These are phyloP conservation scores for Orbilia brochopaga DNA, from an alignment of 2,329 filamentous ascomycete species.

Conservation along the genomic window DNA sequence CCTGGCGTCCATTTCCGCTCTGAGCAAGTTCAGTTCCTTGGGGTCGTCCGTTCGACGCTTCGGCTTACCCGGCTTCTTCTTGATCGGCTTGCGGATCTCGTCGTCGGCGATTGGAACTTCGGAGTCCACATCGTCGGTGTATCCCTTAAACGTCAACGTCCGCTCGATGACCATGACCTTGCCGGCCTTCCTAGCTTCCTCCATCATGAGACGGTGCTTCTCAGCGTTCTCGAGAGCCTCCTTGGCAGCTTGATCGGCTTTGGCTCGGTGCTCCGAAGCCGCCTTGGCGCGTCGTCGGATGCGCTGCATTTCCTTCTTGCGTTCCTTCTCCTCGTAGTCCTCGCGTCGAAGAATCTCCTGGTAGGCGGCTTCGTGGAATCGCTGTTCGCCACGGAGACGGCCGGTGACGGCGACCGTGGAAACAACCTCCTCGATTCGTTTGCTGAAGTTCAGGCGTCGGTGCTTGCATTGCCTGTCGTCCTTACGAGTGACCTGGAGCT, in stretches of 20 bases:
- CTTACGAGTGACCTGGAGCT: conserved; percentile 55
- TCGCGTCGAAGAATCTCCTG: conserved; percentile 64
- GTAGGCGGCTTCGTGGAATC: conserved; percentile 80
- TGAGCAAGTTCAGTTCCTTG: conserved; percentile 59
- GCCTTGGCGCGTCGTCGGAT: conserved; percentile 95
- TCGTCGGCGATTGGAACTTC: conserved; percentile 60
- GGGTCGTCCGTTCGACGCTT: conserved; percentile 57
- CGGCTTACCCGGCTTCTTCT: conserved; percentile 62
- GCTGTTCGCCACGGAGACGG: conserved; percentile 75
- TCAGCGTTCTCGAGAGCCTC: conserved; percentile 76
- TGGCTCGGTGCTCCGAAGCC: conserved; percentile 87
- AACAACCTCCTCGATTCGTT: conserved; percentile 68
- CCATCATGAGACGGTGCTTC: conserved; percentile 83
- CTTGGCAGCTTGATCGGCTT: conserved; percentile 70
- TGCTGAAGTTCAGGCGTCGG: conserved; percentile 65
- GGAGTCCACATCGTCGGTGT: conserved; percentile 51
- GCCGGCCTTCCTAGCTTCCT: conserved; percentile 89
- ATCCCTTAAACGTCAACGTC: conserved; percentile 67
- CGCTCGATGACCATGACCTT: conserved; percentile 71
- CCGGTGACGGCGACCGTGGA: conserved; percentile 71
- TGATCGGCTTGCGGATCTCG: conserved; percentile 59
- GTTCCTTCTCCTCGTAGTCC: conserved; percentile 76
- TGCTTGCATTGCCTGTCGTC: conserved; percentile 62
- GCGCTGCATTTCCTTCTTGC: conserved; percentile 99
- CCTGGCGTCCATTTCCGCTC: conserved; percentile 66